These are phyloP conservation scores for Verticillium tricorpus DNA, from an alignment of 2,329 filamentous ascomycete species.

Conservation along the genomic window DNA sequence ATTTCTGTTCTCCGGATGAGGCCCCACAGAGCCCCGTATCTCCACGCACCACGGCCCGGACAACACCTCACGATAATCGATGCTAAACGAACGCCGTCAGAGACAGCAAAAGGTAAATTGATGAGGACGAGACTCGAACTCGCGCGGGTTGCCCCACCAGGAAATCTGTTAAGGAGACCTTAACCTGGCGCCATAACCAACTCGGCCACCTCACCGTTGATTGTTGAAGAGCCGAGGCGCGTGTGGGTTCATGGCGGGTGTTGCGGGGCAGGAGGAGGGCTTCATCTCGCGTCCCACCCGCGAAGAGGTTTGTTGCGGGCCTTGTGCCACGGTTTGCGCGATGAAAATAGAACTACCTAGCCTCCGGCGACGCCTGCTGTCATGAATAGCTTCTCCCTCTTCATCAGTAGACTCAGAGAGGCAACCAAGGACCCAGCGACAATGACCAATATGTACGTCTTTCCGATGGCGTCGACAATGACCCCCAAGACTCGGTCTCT, in stretches of 20 bases:
- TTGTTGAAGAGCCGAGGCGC: background rate
- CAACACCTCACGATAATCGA: background rate
- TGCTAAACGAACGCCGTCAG: background rate
- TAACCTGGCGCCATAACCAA: background rate
- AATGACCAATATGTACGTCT: conserved; percentile 21
- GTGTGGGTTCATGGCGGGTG: background rate
- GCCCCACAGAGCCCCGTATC: too few species aligned
- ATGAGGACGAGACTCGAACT: background rate
- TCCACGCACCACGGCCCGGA: background rate
- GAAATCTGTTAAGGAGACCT: background rate
- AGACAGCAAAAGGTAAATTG: background rate
- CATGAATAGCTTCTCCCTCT: conserved; percentile 10
- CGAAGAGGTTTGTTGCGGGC: background rate
- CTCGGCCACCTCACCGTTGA: background rate
- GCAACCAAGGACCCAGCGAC: conserved; percentile 31
- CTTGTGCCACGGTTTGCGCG: background rate
- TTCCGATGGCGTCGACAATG: conserved; percentile 17
- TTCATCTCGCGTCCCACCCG: background rate
- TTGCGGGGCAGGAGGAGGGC: background rate
- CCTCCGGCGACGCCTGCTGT: background rate
- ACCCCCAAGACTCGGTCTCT: conserved; percentile 16
- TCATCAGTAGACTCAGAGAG: conserved; percentile 12
- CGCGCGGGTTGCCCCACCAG: background rate
- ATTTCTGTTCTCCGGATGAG: too few species aligned
- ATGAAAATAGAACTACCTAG: background rate